Percentiles rank a stretch among this genome's conserved stretches.
Conservation (phyloP, 257 asterid species). For the Cinchona pubescens region DNA sequence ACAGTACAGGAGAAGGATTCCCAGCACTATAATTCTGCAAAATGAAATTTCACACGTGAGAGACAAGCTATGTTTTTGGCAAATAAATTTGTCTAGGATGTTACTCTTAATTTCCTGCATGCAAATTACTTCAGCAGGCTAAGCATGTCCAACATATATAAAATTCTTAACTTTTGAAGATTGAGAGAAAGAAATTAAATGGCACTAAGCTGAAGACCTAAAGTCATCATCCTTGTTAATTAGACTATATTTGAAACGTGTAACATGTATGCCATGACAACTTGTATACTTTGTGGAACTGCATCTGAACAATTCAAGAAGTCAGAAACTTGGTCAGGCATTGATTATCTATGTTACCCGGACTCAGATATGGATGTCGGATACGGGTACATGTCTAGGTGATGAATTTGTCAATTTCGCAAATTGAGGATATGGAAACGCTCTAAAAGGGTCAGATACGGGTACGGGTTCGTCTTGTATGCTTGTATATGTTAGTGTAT, state of each 20-base stretch:
- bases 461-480: too few species aligned
- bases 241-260: neutral
- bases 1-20: conserved; percentile 72
- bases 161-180: neutral
- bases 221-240: neutral
- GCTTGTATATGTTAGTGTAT: too few species aligned
- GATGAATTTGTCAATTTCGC: too few species aligned
- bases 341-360: neutral
- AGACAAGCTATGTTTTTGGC: neutral
- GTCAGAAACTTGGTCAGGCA: neutral
- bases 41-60: conserved; percentile 3
- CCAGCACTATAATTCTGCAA: conserved; percentile 86
- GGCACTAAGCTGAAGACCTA: neutral
- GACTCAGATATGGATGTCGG: too few species aligned
- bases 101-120: neutral
- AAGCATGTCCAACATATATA: neutral
- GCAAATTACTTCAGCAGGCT: neutral
- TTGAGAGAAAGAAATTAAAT: neutral
- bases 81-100: neutral
- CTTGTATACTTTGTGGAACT: neutral
- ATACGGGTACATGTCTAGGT: too few species aligned
- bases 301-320: neutral
- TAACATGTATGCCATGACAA: neutral
- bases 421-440: too few species aligned
- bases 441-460: too few species aligned